Conservation (phyloP, 2,329 filamentous ascomycete species). For the Apiospora pterosperma region DNA sequence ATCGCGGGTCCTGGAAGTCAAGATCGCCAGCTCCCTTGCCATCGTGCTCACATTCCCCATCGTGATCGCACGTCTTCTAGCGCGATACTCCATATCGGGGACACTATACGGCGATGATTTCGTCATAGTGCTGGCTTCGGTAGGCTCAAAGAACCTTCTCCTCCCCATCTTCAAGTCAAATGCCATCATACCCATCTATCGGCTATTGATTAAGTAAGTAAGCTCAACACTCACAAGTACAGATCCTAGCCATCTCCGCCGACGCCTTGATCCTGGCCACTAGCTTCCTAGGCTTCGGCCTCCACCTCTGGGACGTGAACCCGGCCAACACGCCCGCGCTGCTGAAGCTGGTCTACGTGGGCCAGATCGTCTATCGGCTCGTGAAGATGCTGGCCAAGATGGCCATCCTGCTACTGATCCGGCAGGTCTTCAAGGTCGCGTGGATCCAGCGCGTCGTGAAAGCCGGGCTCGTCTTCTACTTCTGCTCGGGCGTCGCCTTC, state of each 20-base stretch:
- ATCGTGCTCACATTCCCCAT: slow-evolving; percentile 11
- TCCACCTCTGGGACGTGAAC: slow-evolving; percentile 20
- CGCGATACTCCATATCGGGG: slow-evolving; percentile 12
- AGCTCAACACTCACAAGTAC: not conserved
- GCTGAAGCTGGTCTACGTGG: slow-evolving; percentile 15
- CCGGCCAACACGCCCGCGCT: slow-evolving; percentile 10
- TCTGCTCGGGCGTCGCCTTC: slow-evolving; percentile 16
- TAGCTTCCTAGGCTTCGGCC: slow-evolving; percentile 16
- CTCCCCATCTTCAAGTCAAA: not conserved
- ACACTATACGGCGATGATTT: slow-evolving; percentile 17
- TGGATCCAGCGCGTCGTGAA: slow-evolving; percentile 10
- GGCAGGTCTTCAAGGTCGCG: slow-evolving; percentile 15
- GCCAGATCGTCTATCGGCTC: slow-evolving; percentile 20
- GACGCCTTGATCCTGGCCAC: slow-evolving; percentile 17
- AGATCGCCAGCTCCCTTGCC: slow-evolving; percentile 5
- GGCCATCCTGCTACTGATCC: slow-evolving; percentile 14
- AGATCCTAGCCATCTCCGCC: slow-evolving; percentile 12
- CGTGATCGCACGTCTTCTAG: slow-evolving; percentile 15
- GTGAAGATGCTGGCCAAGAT: slow-evolving; percentile 19
- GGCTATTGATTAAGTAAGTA: no score
- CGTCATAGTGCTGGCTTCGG: slow-evolving; percentile 2
- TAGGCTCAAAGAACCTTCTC: not conserved
- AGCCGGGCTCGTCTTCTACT: not conserved
- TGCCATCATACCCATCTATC: no score
- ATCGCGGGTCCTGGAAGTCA: slow-evolving; percentile 14